Evolutionary conservation across 1,139 yeast genomes (phyloP).

Genomic region (Kluyveromyces sp.): DNA sequence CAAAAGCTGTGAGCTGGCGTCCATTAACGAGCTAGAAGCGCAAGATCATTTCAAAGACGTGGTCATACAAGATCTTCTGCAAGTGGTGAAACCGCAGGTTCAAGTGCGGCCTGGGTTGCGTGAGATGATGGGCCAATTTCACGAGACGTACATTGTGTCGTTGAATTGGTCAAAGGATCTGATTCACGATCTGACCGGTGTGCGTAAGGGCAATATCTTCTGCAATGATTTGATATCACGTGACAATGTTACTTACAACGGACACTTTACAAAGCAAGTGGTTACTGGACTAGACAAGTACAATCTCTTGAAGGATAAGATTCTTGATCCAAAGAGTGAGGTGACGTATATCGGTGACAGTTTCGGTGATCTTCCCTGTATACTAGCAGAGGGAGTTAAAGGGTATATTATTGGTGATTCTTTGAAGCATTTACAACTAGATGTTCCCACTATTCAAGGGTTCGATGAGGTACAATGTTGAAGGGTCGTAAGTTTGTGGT

Average conservation of each 20-base stretch:
- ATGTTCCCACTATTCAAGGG: slow-evolving; percentile 1
- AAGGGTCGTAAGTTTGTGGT: slow-evolving; percentile 15
- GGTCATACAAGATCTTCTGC: slow-evolving; percentile 10
- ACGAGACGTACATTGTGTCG: slow-evolving; percentile 19
- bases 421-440: neutral
- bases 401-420: slow-evolving; percentile 12
- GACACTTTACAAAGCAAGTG: slow-evolving; percentile 19
- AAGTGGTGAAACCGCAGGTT: slow-evolving; percentile 8
- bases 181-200: slow-evolving; percentile 15
- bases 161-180: slow-evolving; percentile 28
- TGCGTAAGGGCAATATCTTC: slow-evolving; percentile 9
- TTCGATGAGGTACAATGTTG: slow-evolving; percentile 11
- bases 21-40: slow-evolving; percentile 19
- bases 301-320: slow-evolving; percentile 7
- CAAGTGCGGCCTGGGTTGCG: slow-evolving; percentile 7
- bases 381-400: slow-evolving; percentile 22
- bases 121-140: slow-evolving; percentile 3
- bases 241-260: slow-evolving; percentile 14
- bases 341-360: slow-evolving; percentile 30
- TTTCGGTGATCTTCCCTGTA: slow-evolving; percentile 24
- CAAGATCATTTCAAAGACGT: slow-evolving; percentile 18
- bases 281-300: slow-evolving; percentile 27
- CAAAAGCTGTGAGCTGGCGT: slow-evolving; percentile 19
- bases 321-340: neutral
- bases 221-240: slow-evolving; percentile 20